Evolutionary conservation across 768 basidiomycete species (phyloP).

Genomic region (Tulasnella calospora): DNA sequence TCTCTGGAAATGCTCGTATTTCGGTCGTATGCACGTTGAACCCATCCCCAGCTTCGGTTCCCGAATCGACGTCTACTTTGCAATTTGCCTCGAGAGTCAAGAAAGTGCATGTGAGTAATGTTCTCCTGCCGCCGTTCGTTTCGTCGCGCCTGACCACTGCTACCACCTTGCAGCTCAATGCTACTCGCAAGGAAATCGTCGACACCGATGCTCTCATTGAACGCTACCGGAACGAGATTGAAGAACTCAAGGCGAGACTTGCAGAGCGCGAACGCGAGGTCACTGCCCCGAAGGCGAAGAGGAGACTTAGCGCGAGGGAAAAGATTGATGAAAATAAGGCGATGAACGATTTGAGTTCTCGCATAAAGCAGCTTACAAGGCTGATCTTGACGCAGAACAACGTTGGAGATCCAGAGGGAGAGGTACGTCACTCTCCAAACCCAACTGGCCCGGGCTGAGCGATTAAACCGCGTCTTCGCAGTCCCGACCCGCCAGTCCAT

Average conservation of each 20-base stretch:
- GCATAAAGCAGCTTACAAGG: conserved; percentile 78
- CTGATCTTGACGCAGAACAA: conserved; percentile 81
- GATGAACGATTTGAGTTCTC: conserved; percentile 72
- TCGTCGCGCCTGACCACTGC: neutral
- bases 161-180: conserved; percentile 51
- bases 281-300: conserved; percentile 40
- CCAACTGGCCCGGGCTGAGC: neutral
- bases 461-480: conserved; percentile 17
- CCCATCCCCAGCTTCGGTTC: conserved; percentile 69
- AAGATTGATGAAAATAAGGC: conserved; percentile 82
- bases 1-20: conserved; percentile 92
- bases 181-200: conserved; percentile 89
- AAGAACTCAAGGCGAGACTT: conserved; percentile 72
- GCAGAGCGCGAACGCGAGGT: conserved; percentile 60
- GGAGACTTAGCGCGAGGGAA: conserved; percentile 56
- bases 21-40: conserved; percentile 96
- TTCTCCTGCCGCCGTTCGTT: neutral
- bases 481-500: conserved; percentile 73
- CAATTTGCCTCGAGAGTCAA: conserved; percentile 89
- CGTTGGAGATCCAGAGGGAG: conserved; percentile 67
- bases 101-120: conserved; percentile 61
- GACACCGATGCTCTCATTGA: conserved; percentile 92
- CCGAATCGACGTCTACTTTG: conserved; percentile 83
- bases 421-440: conserved; percentile 32
- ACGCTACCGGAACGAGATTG: conserved; percentile 91